Conservation (phyloP, 2,329 filamentous ascomycete species). For the Neofusicoccum laricinum region DNA sequence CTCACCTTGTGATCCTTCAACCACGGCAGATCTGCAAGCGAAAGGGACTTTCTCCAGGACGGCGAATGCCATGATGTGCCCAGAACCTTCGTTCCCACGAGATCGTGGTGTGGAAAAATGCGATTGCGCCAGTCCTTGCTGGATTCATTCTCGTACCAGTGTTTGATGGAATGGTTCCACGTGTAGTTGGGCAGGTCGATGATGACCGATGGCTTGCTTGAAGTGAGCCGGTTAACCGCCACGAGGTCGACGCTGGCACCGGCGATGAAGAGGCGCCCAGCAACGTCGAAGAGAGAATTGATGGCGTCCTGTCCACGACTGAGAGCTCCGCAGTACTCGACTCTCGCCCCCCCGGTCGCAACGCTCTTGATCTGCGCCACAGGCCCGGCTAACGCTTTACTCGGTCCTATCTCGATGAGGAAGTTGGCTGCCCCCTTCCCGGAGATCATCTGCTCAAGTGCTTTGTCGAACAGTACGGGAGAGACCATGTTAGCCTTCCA, state of each 20-base stretch:
- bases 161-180: constrained; percentile 23
- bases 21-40: constrained; percentile 43
- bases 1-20: constrained; percentile 43
- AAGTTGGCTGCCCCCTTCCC: no score
- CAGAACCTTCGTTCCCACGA: constrained; percentile 24
- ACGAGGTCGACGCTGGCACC: background rate
- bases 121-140: constrained; percentile 20
- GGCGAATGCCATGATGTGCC: constrained; percentile 34
- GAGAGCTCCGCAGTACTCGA: constrained; percentile 11
- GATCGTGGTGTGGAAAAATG: constrained; percentile 21
- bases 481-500: constrained; percentile 12
- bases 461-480: constrained; percentile 17
- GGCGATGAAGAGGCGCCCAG: background rate
- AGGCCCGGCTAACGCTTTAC: constrained; percentile 19
- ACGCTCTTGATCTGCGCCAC: constrained; percentile 14
- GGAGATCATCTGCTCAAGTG: constrained; percentile 18
- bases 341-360: background rate
- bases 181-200: constrained; percentile 28
- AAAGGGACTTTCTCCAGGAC: constrained; percentile 42
- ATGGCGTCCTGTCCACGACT: background rate
- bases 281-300: background rate
- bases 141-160: constrained; percentile 25
- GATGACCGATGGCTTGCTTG: background rate
- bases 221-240: background rate
- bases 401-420: constrained; percentile 23